Evolutionary conservation across 257 asterid genomes (phyloP).

Genomic region (Jacaranda copaia): DNA sequence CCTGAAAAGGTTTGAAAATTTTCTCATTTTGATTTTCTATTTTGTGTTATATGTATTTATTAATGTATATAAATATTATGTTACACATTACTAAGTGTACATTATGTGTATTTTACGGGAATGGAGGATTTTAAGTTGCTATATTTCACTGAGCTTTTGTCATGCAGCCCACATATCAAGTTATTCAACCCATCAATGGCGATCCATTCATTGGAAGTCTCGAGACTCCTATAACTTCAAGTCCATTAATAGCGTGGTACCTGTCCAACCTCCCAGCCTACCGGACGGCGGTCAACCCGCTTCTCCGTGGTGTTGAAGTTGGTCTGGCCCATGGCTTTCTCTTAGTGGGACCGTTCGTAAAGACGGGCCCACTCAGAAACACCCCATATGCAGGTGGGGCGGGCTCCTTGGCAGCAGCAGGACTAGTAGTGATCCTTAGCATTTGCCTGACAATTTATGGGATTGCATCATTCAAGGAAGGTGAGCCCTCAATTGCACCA

Average conservation of each 20-base stretch:
- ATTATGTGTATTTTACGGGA: too few relatives aligned
- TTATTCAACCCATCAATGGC: constrained; percentile 85
- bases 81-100: too few relatives aligned
- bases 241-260: constrained; percentile 96
- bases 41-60: constrained; percentile 60
- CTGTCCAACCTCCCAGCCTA: constrained; percentile 92
- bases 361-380: constrained; percentile 81
- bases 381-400: constrained; percentile 65
- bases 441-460: constrained; percentile 77
- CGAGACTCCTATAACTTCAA: constrained; percentile 94
- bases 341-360: constrained; percentile 86
- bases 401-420: constrained; percentile 87
- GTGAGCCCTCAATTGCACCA: constrained; percentile 81
- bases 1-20: constrained; percentile 66
- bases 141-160: constrained; percentile 35
- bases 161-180: constrained; percentile 96
- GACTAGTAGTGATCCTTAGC: constrained; percentile 78
- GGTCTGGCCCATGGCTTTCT: constrained; percentile 89
- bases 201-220: constrained; percentile 97
- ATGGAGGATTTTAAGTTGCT: too few relatives aligned
- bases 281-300: constrained; percentile 83
- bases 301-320: constrained; percentile 76
- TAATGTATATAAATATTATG: too few relatives aligned
- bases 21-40: neutral
- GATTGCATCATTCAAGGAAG: constrained; percentile 78